A percentile compares a stretch with the other conserved stretches of the same genome.
phyloP scores from a whole-genome alignment of 345 rosid species.

The Populus pruinosa region DNA sequence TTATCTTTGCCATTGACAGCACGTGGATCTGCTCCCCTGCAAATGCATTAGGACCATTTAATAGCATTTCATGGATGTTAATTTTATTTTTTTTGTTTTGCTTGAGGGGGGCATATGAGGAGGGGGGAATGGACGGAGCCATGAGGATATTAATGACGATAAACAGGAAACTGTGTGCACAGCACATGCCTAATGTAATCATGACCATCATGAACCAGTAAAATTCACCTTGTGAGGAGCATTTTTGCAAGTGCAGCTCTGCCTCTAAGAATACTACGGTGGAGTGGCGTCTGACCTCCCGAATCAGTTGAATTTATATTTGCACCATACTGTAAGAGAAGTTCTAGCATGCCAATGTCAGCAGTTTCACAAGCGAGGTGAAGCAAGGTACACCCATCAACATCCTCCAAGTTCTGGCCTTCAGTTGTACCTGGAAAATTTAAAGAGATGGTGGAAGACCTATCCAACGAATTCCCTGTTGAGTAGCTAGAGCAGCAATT shows the following conservation, averaged over 20 bases:
- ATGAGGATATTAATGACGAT: background rate
- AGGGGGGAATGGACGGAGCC: background rate
- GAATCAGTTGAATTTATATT: slow-evolving; percentile 71
- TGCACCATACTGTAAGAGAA: slow-evolving; percentile 91
- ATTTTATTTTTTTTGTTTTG: background rate
- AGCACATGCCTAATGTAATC: background rate
- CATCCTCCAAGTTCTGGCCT: slow-evolving; percentile 44
- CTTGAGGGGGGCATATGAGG: background rate
- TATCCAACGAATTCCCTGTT: slow-evolving; percentile 59
- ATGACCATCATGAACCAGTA: background rate
- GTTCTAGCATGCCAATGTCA: slow-evolving; percentile 96
- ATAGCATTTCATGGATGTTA: background rate
- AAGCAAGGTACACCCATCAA: slow-evolving; percentile 78
- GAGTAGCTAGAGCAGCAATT: slow-evolving; percentile 51
- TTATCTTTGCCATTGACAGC: slow-evolving; percentile 63
- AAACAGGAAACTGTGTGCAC: background rate
- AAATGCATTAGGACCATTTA: slow-evolving; percentile 1
- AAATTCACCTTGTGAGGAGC: slow-evolving; percentile 73
- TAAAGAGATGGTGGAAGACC: slow-evolving; percentile 60
- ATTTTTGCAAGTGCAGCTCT: slow-evolving; percentile 60
- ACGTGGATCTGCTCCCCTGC: slow-evolving; percentile 87
- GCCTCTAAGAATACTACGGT: slow-evolving; percentile 65
- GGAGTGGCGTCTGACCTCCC: slow-evolving; percentile 78
- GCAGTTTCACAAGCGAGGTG: slow-evolving; percentile 96
- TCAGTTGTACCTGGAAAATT: slow-evolving; percentile 46